Evolutionary conservation across 2,329 filamentous ascomycete genomes (phyloP).

Genomic region (Aspergillus luchuensis): DNA sequence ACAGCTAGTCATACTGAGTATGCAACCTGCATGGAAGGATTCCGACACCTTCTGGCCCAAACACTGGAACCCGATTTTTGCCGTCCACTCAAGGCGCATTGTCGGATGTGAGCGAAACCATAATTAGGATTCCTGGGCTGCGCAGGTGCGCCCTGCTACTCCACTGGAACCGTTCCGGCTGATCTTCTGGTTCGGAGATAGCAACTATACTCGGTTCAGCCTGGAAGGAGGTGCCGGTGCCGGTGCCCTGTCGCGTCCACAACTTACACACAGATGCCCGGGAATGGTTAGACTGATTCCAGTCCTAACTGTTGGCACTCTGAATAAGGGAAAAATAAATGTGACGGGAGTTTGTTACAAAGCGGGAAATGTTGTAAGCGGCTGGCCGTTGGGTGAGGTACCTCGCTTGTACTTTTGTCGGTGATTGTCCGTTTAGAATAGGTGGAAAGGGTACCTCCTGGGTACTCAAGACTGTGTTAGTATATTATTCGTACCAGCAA

Average conservation of each 20-base stretch:
- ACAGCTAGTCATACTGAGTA: background rate
- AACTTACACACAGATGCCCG: background rate
- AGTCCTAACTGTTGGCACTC: background rate
- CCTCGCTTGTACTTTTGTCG: background rate
- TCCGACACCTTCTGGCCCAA: background rate
- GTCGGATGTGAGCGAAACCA: background rate
- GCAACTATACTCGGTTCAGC: background rate
- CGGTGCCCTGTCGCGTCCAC: too few species aligned
- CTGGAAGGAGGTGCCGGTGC: too few species aligned
- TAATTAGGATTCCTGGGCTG: background rate
- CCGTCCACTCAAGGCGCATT: background rate
- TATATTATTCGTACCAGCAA: too few species aligned
- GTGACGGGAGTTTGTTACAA: conserved; percentile 1
- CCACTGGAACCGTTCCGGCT: conserved; percentile 1
- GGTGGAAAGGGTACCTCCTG: background rate
- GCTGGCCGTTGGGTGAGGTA: background rate
- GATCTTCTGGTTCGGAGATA: background rate
- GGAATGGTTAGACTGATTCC: background rate
- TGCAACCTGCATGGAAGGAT: background rate
- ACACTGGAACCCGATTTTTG: conserved; percentile 1
- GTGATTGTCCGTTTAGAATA: background rate
- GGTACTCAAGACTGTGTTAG: background rate
- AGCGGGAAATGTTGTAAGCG: background rate
- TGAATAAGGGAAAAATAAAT: background rate
- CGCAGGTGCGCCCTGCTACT: background rate